Evolutionary conservation across 768 basidiomycete species (phyloP), one percentile per base, ranked within the genome.

Genomic region (Mycena capillaripes): DNA sequence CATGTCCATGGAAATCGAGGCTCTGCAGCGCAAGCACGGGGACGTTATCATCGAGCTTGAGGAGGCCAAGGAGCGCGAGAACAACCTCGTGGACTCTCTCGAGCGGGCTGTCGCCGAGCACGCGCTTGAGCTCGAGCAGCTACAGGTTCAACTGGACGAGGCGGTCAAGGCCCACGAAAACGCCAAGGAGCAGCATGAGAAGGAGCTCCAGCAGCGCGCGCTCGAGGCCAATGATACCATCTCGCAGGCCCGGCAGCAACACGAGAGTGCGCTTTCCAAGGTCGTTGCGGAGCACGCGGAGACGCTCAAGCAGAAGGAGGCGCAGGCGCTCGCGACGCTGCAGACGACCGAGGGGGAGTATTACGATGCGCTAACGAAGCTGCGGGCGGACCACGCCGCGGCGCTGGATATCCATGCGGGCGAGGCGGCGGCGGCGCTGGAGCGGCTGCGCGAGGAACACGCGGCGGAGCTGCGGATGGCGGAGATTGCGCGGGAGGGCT

Each of bases 1-100:
- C 78, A 95, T 97, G 92, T 95, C 95, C 11, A 91, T 87, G 67
- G 97, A 96, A 77, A 88, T 97, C 42, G 95, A 95, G 74, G 90
- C 88, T 30, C 84, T 97, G 27, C 92, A 90, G 61, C 82, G 84
- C 63, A 89, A 90, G 76, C 90, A 93, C 76, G 81, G 87, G 62
- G 85, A 89, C 16, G 85, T 89, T 59, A 78, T 92, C 10, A 77
- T 76, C 16, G 82, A 84, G 44, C 79, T 95, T 14, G 89, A 93
- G 73, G 84, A 86, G 57, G 84, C 91, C 52, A 85, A 88, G 76
- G 78, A 86, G 61, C 91, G 86, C 50, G 93, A 94, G 77, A 83
- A 84, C 17, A 86, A 88, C 36, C 82, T 95, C 55, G 74, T 89
- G 19, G 81, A 83, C 55, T 70, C 79, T n/a, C 80, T 95, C 17